Evolutionary conservation across 257 asterid species (phyloP).

Genomic region (Solanum acaule): DNA sequence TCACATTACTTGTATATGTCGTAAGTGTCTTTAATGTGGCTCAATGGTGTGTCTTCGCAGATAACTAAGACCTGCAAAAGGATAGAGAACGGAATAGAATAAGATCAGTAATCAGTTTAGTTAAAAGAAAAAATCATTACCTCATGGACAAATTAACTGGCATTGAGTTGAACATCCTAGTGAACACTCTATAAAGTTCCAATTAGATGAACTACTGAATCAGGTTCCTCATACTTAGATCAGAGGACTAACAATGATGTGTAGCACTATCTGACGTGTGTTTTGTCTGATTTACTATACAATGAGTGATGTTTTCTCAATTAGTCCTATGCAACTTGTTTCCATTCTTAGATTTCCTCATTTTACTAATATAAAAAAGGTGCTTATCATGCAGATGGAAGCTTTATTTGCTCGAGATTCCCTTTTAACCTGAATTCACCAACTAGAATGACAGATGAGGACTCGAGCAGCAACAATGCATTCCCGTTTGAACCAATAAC

Average conservation of each 20-base stretch:
- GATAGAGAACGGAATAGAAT: neutral
- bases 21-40: neutral
- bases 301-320: neutral
- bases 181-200: neutral
- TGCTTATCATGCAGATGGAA: constrained; percentile 35
- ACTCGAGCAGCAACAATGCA: constrained; percentile 10
- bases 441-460: constrained; percentile 25
- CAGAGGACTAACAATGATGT: neutral
- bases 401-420: constrained; percentile 22
- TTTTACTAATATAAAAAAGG: constrained; percentile 2
- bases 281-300: neutral
- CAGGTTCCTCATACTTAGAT: neutral
- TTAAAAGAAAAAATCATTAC: neutral
- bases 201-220: neutral
- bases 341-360: neutral
- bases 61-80: neutral
- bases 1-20: neutral
- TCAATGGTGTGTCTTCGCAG: neutral
- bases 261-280: neutral
- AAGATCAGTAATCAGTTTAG: neutral
- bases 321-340: neutral
- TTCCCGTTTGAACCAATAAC: constrained; percentile 51
- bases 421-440: constrained; percentile 45
- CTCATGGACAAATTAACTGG: neutral
- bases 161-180: neutral